Evolutionary conservation across 2,329 filamentous ascomycete genomes (phyloP), one percentile per base, ranked within the genome.

Genomic region (Dothistroma pini): DNA sequence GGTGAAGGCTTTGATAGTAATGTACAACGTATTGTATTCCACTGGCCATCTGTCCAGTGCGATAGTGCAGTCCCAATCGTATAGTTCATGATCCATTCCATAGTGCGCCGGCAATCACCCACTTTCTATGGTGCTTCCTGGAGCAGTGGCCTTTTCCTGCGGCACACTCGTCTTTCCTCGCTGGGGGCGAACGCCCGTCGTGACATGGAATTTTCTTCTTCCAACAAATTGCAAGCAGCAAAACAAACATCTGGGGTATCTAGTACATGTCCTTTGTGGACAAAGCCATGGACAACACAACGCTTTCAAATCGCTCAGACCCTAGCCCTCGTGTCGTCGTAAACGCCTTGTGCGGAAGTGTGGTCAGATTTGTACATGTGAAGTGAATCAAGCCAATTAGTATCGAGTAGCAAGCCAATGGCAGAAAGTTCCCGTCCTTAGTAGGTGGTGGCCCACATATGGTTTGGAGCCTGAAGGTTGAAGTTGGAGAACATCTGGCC

Each of bases 401-500:
- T 41, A 51, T 51, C 29, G 47, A 44, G 53, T 38, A 19, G 19
- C 38, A 57, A 58, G 56, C 56, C 55, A 44, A 49, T 56, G 47
- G 50, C 6, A 41, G 19, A 41, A 29, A 35, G 29, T 38, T 38
- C 34, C 21, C 41, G 47, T n/a, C 41, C 25, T 52, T 50, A 68
- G 49, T 65, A 65, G 5, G 60, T 54, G 32, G 63, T 58, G 4
- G 67, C 60, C 67, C 68, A 70, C n/a, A 61, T 54, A 35, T 65
- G 64, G 16, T 62, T 59, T 21, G 51, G 29, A 53, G 66, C 55
- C 22, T 62, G 67, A 31, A 71, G 56, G 35, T 67, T 63, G 55
- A 69, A 66, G 41, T 67, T 63, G 57, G 68, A 63, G 32, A 71
- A 62, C 59, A 69, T 60, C 57, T 70, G 68, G 25, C 68, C 68